Evolutionary conservation across 805 yeast species (phyloP), one percentile per base, ranked within the genome.

Genomic region (Saccharomycopsis microspora): DNA sequence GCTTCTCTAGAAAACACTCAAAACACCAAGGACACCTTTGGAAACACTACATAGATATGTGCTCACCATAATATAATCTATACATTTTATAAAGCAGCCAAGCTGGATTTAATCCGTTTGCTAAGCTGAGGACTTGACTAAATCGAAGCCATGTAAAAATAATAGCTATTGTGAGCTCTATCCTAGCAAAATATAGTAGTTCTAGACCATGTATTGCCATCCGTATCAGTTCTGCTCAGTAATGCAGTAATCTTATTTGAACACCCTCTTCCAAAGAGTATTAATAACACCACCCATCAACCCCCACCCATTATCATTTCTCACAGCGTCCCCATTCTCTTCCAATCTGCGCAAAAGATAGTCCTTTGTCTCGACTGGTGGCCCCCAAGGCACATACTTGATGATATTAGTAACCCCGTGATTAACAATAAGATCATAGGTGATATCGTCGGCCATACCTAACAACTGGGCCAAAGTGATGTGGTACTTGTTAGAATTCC

Each of bases 341-440:
- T 89, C 96, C 53, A 89, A 70, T 67, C 97, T 78, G 70, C 97
- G 80, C 53, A 81, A 69, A 52, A 89, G 67, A 61, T 89, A 89
- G 57, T 86, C 95, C 68, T 85, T 87, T 50, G 96, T 88, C 67
- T 90, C 97, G 56, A 78, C 66, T 48, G 95, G 94, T 34, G 97
- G 97, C 6, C 97, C 97, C 97, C 97, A 89, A 11, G 97, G 95
- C 53, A 89, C 96, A 62, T 90, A 89, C 67, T 90, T 90, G 66
- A 90, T 81, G 46, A 89, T 81, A 59, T 86, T 86, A 52, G 73
- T 77, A 41, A 76, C 84, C 41, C 76, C 71, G 55, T 83, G 76
- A 42, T 78, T 70, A 39, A 71, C 66, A 48, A 85, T 76, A 58
- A 89, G 72, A 56, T 84, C 86, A 61, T 74, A 73, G 30, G 96